Conservation (phyloP, 176 grass and related monocot species). For the Echinochloa phyllopogon region DNA sequence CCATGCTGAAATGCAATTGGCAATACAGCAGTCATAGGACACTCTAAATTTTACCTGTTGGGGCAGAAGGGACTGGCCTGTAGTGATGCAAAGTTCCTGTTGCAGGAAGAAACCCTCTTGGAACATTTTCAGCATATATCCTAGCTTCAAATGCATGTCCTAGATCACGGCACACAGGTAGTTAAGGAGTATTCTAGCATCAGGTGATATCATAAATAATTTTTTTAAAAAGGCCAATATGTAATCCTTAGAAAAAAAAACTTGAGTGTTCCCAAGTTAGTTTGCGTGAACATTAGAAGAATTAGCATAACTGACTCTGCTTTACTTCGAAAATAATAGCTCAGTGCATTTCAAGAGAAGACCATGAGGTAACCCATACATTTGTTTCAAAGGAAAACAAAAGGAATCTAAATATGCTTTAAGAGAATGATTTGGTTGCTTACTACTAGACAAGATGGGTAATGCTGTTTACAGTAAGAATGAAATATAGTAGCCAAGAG, state of each 20-base stretch:
- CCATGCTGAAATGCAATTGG: conserved; percentile 10
- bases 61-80: conserved; percentile 55
- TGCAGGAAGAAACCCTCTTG: conserved; percentile 96
- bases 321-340: not conserved
- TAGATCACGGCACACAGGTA: conserved; percentile 37
- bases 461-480: not conserved
- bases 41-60: conserved; percentile 60
- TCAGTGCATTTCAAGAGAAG: not conserved
- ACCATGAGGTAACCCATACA: not conserved
- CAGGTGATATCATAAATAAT: not conserved
- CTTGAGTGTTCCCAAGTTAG: conserved; percentile 8
- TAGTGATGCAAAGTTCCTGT: conserved; percentile 93
- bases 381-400: not conserved
- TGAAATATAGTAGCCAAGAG: conserved; percentile 4
- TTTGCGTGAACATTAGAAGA: conserved; percentile 8
- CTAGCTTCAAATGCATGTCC: conserved; percentile 97
- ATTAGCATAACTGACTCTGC: not conserved
- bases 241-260: conserved; percentile 13
- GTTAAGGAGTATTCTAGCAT: conserved; percentile 35
- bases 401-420: not conserved
- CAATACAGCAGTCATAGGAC: conserved; percentile 5
- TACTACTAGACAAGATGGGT: not conserved
- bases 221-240: not conserved
- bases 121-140: conserved; percentile 98
- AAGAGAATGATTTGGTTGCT: not conserved